Conservation (phyloP, 495 filamentous ascomycete genomes). For the Bombardia bombarda region DNA sequence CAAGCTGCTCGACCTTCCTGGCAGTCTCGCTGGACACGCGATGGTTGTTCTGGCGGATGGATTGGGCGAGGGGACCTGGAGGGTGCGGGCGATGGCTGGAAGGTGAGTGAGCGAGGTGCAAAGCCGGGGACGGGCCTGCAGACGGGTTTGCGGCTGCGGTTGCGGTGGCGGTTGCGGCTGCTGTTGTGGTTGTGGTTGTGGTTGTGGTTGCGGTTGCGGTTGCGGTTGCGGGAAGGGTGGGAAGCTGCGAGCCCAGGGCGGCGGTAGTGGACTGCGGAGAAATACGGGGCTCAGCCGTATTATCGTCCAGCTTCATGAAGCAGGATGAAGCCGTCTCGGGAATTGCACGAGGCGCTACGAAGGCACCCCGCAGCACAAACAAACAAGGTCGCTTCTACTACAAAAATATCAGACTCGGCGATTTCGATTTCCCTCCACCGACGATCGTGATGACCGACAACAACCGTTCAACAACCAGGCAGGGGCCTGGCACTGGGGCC, state of each 20-base stretch:
- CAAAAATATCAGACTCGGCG: not conserved
- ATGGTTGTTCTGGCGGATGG: slow-evolving; percentile 1
- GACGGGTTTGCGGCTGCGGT: slow-evolving; percentile 3
- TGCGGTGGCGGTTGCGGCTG: too few species aligned
- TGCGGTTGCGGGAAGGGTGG: too few species aligned
- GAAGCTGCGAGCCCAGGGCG: slow-evolving; percentile 3
- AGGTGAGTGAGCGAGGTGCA: slow-evolving; percentile 3
- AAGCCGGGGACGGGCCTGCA: slow-evolving; percentile 5
- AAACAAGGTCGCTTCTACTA: not conserved
- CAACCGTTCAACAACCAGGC: not conserved
- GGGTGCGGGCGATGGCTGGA: too few species aligned
- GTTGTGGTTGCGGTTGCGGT: too few species aligned
- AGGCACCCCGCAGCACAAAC: not conserved
- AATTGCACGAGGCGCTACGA: not conserved
- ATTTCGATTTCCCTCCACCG: slow-evolving; percentile 1
- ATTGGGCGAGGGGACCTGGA: slow-evolving; percentile 8
- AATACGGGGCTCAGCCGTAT: slow-evolving; percentile 7
- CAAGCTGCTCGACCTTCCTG: not conserved
- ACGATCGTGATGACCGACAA: slow-evolving; percentile 1
- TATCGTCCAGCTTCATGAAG: slow-evolving; percentile 18
- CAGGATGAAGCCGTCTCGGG: not conserved
- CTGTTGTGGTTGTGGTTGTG: too few species aligned
- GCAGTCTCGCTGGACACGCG: slow-evolving; percentile 2
- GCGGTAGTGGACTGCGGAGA: slow-evolving; percentile 6
- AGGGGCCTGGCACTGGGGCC: slow-evolving; percentile 8